These are phyloP conservation scores for Fabrea salina DNA, from an alignment of 169 alveolate species.

Conservation along the genomic window DNA sequence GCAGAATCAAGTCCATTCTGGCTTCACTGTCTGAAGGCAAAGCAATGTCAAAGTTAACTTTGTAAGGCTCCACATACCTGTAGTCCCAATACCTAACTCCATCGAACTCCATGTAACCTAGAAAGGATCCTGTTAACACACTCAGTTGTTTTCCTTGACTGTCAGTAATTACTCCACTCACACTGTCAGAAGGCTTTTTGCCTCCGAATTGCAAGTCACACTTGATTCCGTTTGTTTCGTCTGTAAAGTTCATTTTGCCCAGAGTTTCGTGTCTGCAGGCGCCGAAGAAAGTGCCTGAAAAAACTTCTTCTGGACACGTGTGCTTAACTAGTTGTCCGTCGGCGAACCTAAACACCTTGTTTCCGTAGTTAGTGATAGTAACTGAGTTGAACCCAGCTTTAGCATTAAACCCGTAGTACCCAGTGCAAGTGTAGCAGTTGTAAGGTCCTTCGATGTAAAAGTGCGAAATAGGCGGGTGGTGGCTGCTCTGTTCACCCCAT, in stretches of 20 bases:
- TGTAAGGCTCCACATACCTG: conserved; percentile 41
- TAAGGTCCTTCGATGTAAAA: conserved; percentile 65
- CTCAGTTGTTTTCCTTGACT: conserved; percentile 45
- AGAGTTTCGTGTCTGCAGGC: conserved; percentile 60
- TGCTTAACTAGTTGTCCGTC: conserved; percentile 55
- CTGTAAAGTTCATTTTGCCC: conserved; percentile 54
- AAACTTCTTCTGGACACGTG: conserved; percentile 60
- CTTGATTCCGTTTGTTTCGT: conserved; percentile 42
- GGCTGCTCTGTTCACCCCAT: conserved; percentile 71
- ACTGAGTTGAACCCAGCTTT: conserved; percentile 34
- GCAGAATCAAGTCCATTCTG: conserved; percentile 52
- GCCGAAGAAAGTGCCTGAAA: conserved; percentile 65
- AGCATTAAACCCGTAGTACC: conserved; percentile 47
- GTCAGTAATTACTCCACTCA: conserved; percentile 65
- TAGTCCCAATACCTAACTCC: conserved; percentile 79
- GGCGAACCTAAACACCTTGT: conserved; percentile 50
- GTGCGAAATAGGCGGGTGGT: conserved; percentile 77
- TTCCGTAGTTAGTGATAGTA: conserved; percentile 64
- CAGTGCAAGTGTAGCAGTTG: conserved; percentile 48
- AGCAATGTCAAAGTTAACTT: background rate
- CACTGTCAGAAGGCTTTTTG: conserved; percentile 57
- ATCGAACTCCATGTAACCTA: conserved; percentile 78
- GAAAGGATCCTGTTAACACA: conserved; percentile 68
- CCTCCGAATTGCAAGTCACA: conserved; percentile 43
- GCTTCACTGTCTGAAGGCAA: conserved; percentile 39